Conservation (phyloP, 768 basidiomycete genomes). For the Cantharellus anzutake region DNA sequence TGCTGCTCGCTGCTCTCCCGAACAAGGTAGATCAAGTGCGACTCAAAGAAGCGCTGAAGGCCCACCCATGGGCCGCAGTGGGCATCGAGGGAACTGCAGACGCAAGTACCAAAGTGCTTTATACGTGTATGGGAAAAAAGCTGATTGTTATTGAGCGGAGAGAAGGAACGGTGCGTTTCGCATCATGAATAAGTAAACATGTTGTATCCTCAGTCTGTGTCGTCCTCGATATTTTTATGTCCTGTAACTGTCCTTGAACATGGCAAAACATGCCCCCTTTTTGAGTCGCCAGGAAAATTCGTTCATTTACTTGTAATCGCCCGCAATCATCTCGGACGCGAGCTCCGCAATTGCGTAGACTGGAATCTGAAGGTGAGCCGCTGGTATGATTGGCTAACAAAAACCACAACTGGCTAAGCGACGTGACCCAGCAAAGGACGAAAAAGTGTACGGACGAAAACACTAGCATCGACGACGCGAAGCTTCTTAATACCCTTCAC, state of each 20-base stretch:
- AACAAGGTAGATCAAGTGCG: not conserved
- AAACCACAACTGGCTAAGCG: not conserved
- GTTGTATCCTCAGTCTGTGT: too few species aligned
- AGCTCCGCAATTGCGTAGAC: not conserved
- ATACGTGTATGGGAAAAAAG: constrained; percentile 6
- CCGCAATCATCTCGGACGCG: not conserved
- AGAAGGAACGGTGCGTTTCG: not conserved
- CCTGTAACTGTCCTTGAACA: too few species aligned
- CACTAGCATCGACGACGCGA: constrained; percentile 28
- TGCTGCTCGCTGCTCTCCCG: not conserved
- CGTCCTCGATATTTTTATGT: too few species aligned
- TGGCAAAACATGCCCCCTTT: too few species aligned
- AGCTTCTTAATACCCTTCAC: constrained; percentile 27
- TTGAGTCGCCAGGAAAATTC: too few species aligned
- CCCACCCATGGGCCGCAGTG: not conserved
- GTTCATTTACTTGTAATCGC: not conserved
- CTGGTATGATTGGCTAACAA: not conserved
- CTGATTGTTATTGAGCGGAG: constrained; percentile 6
- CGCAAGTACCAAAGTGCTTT: constrained; percentile 1
- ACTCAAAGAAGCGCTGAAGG: constrained; percentile 4
- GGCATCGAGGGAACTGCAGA: constrained; percentile 1
- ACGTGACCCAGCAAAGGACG: not conserved
- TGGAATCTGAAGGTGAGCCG: not conserved
- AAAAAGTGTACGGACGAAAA: constrained; percentile 9
- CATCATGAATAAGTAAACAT: not conserved